Evolutionary conservation across 2,329 filamentous ascomycete species (phyloP).

Genomic region (Microsporum ferrugineum): DNA sequence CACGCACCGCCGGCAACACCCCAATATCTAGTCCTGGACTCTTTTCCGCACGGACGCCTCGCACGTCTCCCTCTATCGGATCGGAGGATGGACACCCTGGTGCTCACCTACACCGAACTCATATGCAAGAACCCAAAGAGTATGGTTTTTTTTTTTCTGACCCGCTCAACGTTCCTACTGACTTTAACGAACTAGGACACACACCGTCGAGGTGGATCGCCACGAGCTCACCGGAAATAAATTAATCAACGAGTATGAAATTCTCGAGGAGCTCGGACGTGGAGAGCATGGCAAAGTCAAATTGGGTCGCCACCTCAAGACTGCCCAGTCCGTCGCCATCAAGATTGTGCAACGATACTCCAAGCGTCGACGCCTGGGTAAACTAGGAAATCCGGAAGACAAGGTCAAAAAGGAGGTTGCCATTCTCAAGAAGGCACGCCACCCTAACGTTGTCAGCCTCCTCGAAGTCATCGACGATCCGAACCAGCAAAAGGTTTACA

Average conservation of each 20-base stretch:
- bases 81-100: slow-evolving; percentile 31
- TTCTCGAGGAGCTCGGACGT: slow-evolving; percentile 89
- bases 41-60: slow-evolving; percentile 29
- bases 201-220: slow-evolving; percentile 82
- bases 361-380: slow-evolving; percentile 81
- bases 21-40: slow-evolving; percentile 38
- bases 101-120: slow-evolving; percentile 58
- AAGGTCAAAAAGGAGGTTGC: slow-evolving; percentile 92
- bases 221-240: slow-evolving; percentile 85
- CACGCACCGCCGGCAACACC: slow-evolving; percentile 36
- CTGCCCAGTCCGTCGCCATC: slow-evolving; percentile 75
- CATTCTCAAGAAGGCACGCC: slow-evolving; percentile 94
- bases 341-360: slow-evolving; percentile 97
- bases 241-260: slow-evolving; percentile 94
- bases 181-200: slow-evolving; percentile 48
- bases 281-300: slow-evolving; percentile 98
- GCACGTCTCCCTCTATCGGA: slow-evolving; percentile 23
- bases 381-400: slow-evolving; percentile 53
- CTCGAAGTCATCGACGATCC: slow-evolving; percentile 97
- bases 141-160: slow-evolving; percentile 35
- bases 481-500: slow-evolving; percentile 93
- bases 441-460: slow-evolving; percentile 91
- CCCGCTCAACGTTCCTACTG: background rate
- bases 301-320: slow-evolving; percentile 69
- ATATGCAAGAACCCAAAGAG: slow-evolving; percentile 65